Evolutionary conservation across 257 asterid genomes (phyloP), one percentile per base, ranked within the genome.

Genomic region (Rehmannia glutinosa): DNA sequence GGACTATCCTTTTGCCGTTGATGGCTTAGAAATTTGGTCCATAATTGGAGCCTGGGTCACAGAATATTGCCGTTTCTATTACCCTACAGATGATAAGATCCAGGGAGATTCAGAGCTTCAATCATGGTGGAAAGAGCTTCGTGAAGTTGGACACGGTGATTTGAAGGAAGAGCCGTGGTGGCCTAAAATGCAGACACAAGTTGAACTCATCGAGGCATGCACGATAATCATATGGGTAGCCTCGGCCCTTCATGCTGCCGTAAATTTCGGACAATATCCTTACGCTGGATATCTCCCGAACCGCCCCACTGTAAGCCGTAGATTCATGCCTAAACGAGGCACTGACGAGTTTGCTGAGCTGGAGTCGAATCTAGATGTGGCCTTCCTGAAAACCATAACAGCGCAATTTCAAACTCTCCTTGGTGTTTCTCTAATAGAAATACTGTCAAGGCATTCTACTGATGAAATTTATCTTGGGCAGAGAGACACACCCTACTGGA

Each of bases 191-290:
- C 75, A 82, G 69, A 85, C 84, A 6, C 70, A 1, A 15, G 70
- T 25, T 4, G 93, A 85, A 10, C 93, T 87, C 35, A 41, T 83
- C 24, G 61, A 82, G 13, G 36, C 91, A 12, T 87, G 90, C 80
- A 85, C 95, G 3, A 85, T 60, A 17, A 77, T 87, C 60, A 85
- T 89, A 23, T 89, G 97, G 97, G 73, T 85, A 3, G 92, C 93
- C 11, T 85, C 97, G 0, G 97, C 95, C 36, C 97, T 87, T 50
- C 97, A 89, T 13, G 97, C 97, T 28, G 97, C 97, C 0, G 86
- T 89, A 21, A 87, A 90, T 16, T 90, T 85, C 16, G 97, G 91
- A 4, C 97, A 87, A 52, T 87, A 90, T 54, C 80, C 92, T 59
- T 90, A 87, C 52, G 97, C 89, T 0, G 97, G 97, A 10, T 90